These are phyloP conservation scores for Suhomyces xylopsoci DNA, from an alignment of 805 yeast species.

Conservation along the genomic window DNA sequence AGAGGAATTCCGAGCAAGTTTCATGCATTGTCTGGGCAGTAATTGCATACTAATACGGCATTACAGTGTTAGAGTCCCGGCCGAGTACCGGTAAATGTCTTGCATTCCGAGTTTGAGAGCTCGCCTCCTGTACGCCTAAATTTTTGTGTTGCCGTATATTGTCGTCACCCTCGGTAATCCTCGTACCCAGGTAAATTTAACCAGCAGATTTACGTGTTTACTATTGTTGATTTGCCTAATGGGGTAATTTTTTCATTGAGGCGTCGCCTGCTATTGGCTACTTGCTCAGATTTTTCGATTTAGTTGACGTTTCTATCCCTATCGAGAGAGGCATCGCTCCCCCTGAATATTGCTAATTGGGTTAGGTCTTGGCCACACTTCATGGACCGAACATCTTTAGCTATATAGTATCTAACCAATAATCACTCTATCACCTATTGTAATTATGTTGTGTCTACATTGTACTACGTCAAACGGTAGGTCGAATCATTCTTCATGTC, in stretches of 20 bases:
- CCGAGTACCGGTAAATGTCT: neutral
- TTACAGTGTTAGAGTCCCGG: neutral
- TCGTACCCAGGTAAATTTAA: neutral
- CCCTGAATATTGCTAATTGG: neutral
- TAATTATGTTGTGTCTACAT: neutral
- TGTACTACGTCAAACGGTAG: neutral
- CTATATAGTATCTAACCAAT: neutral
- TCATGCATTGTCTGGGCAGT: neutral
- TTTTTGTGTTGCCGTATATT: neutral
- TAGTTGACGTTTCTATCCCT: neutral
- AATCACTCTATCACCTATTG: neutral
- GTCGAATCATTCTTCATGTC: neutral
- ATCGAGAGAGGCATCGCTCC: neutral
- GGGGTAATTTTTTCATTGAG: neutral
- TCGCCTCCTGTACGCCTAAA: neutral
- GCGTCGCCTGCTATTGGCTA: neutral
- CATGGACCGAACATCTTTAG: neutral
- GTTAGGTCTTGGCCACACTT: neutral
- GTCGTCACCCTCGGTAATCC: neutral
- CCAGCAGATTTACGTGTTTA: conserved; percentile 3
- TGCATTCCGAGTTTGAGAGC: neutral
- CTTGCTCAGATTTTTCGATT: neutral
- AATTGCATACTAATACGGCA: neutral
- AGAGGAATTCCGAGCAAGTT: neutral
- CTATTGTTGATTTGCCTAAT: conserved; percentile 1